Percentiles rank a stretch among this genome's conserved stretches.
phyloP scores from a whole-genome alignment of 768 basidiomycete genomes.

The Dentipellis fragilis region DNA sequence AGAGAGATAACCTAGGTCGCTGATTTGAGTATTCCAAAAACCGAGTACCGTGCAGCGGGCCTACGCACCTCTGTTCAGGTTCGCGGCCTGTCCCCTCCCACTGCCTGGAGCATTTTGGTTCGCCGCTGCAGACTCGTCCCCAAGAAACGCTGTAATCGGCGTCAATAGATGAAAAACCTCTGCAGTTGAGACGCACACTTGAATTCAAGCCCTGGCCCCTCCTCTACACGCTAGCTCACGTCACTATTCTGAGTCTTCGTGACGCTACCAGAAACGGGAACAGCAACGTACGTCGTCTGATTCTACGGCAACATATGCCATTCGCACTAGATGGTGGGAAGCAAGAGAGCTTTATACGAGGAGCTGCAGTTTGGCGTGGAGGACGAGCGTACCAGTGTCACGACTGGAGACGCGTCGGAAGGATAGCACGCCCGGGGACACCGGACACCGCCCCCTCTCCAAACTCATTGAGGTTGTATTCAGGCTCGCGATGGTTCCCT shows the following conservation, averaged over 20 bases:
- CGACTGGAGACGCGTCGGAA: too few species aligned
- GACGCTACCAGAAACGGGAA: not conserved
- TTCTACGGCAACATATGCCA: constrained; percentile 69
- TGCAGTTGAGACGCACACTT: not conserved
- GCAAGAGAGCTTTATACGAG: not conserved
- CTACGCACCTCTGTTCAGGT: constrained; percentile 8
- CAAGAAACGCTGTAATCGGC: not conserved
- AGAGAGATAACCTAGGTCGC: constrained; percentile 50
- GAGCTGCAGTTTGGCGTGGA: too few species aligned
- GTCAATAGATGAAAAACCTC: not conserved
- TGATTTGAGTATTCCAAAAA: not conserved
- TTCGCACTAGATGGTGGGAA: constrained; percentile 14
- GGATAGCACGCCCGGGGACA: too few species aligned
- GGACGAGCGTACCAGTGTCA: too few species aligned
- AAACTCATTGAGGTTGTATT: too few species aligned
- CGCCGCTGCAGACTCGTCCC: not conserved
- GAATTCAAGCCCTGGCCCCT: constrained; percentile 58
- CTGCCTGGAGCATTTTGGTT: not conserved
- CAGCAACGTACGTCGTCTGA: constrained; percentile 47
- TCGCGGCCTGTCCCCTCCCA: not conserved
- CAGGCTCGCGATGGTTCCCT: too few species aligned
- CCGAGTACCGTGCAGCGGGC: not conserved
- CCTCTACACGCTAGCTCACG: constrained; percentile 39
- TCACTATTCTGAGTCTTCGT: not conserved
- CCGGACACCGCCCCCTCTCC: too few species aligned